phyloP scores from a whole-genome alignment of 164 flowering plant genomes.

The Chimonanthus praecox region DNA sequence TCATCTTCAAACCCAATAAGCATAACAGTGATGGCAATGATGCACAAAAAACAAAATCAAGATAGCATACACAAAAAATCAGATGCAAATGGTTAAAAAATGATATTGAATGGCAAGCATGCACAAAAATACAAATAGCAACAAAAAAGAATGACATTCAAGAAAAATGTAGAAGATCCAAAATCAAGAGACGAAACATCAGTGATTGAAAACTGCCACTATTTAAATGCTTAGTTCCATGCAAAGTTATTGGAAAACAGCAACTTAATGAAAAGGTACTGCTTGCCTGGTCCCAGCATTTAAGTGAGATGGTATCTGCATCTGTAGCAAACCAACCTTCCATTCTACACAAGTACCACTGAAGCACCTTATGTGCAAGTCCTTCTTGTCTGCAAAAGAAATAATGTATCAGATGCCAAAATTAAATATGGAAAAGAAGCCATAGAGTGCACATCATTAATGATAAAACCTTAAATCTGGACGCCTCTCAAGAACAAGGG shows the following conservation, averaged over 20 bases:
- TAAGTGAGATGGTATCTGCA: slow-evolving; percentile 84
- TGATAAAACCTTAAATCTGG: slow-evolving; percentile 68
- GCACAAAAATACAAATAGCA: background rate
- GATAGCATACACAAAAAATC: no score
- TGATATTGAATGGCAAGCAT: background rate
- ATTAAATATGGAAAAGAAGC: background rate
- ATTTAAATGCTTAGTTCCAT: no score
- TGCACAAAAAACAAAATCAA: background rate
- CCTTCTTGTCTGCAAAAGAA: slow-evolving; percentile 71
- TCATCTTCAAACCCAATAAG: background rate
- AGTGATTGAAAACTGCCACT: background rate
- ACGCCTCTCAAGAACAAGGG: slow-evolving; percentile 71
- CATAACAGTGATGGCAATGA: background rate
- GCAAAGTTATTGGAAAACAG: background rate
- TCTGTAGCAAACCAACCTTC: slow-evolving; percentile 99
- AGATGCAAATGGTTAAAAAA: no score
- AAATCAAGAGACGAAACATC: background rate
- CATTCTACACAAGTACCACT: slow-evolving; percentile 98
- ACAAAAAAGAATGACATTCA: background rate
- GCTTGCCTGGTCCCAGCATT: slow-evolving; percentile 84
- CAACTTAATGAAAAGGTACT: background rate
- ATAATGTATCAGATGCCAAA: no score
- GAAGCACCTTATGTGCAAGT: slow-evolving; percentile 77
- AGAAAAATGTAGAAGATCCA: no score
- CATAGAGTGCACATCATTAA: background rate